phyloP scores from a whole-genome alignment of 306 rosid species.

The peach (Prunus persica) region Prunus_persica_NCBIv2 NC_034014.1:7036501-7037000 shows the following conservation, averaged over 20 bases:
- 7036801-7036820: slow-evolving; percentile 91
- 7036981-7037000: slow-evolving; percentile 94
- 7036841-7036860: slow-evolving; percentile 86
- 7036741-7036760: slow-evolving; percentile 10
- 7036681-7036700: slow-evolving; percentile 90
- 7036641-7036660: slow-evolving; percentile 87
- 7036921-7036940: slow-evolving; percentile 6
- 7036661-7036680: slow-evolving; percentile 75
- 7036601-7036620: slow-evolving; percentile 97
- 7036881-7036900: slow-evolving; percentile 1
- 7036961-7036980: slow-evolving; percentile 96
- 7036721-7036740: slow-evolving; percentile 13
- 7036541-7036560: background rate
- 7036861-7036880: slow-evolving; percentile 74
- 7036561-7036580: slow-evolving; percentile 68
- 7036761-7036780: slow-evolving; percentile 15
- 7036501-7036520: background rate
- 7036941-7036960: slow-evolving; percentile 45
- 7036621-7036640: slow-evolving; percentile 98
- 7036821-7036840: slow-evolving; percentile 92
- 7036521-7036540: background rate
- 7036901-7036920: slow-evolving; percentile 5
- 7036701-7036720: slow-evolving; percentile 16
- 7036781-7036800: slow-evolving; percentile 61
- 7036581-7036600: slow-evolving; percentile 97